phyloP scores from a whole-genome alignment of 2,329 filamentous ascomycete species.

The Dryadomyces quercivorus region DNA sequence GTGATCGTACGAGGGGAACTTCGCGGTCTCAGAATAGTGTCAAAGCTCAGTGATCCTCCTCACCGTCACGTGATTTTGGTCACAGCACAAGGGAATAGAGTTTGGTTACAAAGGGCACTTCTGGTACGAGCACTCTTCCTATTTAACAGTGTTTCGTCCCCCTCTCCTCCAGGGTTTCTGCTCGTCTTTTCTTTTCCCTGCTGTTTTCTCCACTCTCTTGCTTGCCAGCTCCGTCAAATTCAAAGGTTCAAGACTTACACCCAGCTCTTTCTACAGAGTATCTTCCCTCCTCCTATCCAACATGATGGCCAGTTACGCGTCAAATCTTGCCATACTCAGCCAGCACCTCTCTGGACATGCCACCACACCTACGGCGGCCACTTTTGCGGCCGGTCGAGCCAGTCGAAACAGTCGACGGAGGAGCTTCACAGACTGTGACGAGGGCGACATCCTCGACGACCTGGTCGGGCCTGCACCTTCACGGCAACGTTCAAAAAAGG shows the following conservation, averaged over 20 bases:
- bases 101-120: not conserved
- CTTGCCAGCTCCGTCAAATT: not conserved
- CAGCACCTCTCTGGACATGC: not conserved
- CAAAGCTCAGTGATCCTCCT: not conserved
- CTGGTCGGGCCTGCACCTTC: not conserved
- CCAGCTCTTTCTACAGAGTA: too few species aligned
- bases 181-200: not conserved
- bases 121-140: not conserved
- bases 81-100: not conserved
- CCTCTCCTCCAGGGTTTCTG: not conserved
- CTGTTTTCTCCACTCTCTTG: not conserved
- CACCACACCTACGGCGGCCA: not conserved
- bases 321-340: not conserved
- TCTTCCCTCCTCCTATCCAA: too few species aligned
- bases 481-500: not conserved
- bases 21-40: not conserved
- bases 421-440: slow-evolving; percentile 1
- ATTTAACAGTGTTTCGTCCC: not conserved
- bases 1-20: not conserved
- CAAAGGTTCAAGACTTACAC: too few species aligned
- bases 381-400: not conserved
- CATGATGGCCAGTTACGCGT: not conserved
- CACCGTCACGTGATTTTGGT: not conserved
- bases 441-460: slow-evolving; percentile 6
- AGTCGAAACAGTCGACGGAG: not conserved